These are phyloP conservation scores for Brettanomyces bruxellensis DNA, from an alignment of 805 yeast species.

Conservation along the genomic window DNA sequence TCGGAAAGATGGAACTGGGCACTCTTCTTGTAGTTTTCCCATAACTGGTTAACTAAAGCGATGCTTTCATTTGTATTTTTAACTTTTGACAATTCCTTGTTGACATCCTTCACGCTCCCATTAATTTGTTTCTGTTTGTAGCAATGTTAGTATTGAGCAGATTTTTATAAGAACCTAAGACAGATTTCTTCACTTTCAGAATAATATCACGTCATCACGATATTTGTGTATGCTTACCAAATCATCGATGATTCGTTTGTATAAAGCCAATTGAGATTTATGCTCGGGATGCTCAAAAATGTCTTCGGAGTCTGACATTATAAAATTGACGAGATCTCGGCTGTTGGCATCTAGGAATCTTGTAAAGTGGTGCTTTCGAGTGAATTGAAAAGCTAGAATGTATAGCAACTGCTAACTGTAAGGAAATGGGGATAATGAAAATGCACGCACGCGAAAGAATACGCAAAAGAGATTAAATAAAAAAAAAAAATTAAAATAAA, in stretches of 20 bases:
- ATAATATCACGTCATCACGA: too few relatives aligned
- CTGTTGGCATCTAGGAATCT: not conserved
- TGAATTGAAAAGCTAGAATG: too few relatives aligned
- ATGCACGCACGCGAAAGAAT: too few relatives aligned
- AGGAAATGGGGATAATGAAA: too few relatives aligned
- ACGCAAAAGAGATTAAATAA: too few relatives aligned
- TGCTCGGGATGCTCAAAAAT: conserved; percentile 63
- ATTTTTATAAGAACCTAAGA: too few relatives aligned
- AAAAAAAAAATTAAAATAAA: too few relatives aligned
- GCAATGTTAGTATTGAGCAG: not conserved
- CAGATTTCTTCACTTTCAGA: too few relatives aligned
- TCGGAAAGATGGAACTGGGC: conserved; percentile 62
- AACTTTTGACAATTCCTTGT: conserved; percentile 49
- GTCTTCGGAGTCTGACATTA: not conserved
- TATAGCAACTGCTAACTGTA: too few relatives aligned
- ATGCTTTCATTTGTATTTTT: conserved; percentile 60
- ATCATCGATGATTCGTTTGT: conserved; percentile 68
- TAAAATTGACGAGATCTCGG: not conserved
- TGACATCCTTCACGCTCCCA: conserved; percentile 58
- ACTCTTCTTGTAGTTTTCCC: conserved; percentile 68
- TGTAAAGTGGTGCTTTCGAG: too few relatives aligned
- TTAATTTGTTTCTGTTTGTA: conserved; percentile 54
- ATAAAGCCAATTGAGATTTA: conserved; percentile 65
- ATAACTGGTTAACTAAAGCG: conserved; percentile 66
- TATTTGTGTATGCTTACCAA: conserved; percentile 42